phyloP scores from a whole-genome alignment of 495 filamentous ascomycete species.

The Chaetomium tenue region DNA sequence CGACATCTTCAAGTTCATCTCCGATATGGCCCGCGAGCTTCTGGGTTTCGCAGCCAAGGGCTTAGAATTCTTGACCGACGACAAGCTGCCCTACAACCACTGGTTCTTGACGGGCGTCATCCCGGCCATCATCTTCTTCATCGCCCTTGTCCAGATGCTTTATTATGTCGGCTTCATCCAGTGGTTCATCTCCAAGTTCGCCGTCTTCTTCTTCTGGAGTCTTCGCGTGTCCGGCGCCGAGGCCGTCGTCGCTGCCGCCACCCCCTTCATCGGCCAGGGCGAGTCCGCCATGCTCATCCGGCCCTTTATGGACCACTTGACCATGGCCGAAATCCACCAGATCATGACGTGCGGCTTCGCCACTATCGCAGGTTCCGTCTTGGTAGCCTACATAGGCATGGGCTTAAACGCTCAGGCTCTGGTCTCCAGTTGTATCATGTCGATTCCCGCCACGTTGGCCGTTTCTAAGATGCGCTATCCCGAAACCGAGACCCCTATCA shows the following conservation, averaged over 20 bases:
- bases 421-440: conserved; percentile 92
- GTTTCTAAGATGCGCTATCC: conserved; percentile 85
- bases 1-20: conserved; percentile 89
- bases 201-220: conserved; percentile 85
- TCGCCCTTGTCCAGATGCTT: conserved; percentile 77
- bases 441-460: conserved; percentile 82
- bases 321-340: conserved; percentile 82
- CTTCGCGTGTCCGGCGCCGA: conserved; percentile 91
- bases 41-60: conserved; percentile 71
- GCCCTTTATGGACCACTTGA: conserved; percentile 80
- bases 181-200: conserved; percentile 84
- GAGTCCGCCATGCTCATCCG: conserved; percentile 90
- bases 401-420: conserved; percentile 80
- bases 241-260: conserved; percentile 88
- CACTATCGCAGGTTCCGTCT: conserved; percentile 67
- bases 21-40: conserved; percentile 63
- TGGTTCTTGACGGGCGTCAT: conserved; percentile 75
- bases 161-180: conserved; percentile 77
- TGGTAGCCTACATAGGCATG: conserved; percentile 77
- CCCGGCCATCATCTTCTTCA: conserved; percentile 90
- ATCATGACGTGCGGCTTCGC: conserved; percentile 75
- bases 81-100: conserved; percentile 38
- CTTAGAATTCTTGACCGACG: conserved; percentile 66
- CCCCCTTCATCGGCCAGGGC: conserved; percentile 90
- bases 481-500: conserved; percentile 80